Evolutionary conservation across 306 rosid genomes (phyloP).

Genomic region (Dalbergia cultrata): DNA sequence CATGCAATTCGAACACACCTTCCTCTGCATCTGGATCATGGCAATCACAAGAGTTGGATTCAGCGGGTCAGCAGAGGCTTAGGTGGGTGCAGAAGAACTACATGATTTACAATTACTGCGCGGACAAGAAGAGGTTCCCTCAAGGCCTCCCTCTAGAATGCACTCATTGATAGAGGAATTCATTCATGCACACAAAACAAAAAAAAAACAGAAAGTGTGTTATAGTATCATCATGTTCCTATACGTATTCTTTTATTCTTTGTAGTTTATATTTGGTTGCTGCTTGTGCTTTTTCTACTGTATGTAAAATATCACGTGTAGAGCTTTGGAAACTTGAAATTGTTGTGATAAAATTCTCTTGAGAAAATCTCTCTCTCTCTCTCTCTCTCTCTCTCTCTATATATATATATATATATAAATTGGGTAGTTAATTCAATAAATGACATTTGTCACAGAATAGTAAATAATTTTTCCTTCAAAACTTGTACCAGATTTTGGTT

Average conservation of each 20-base stretch:
- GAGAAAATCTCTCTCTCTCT: not conserved
- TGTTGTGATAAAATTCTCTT: not conserved
- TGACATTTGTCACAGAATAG: no score
- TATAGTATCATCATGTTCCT: not conserved
- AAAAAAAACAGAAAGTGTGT: not conserved
- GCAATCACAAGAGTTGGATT: constrained; percentile 62
- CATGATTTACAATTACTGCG: constrained; percentile 73
- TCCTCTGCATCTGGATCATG: constrained; percentile 42
- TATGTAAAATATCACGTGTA: not conserved
- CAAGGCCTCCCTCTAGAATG: constrained; percentile 72
- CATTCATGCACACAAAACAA: not conserved
- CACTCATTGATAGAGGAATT: constrained; percentile 26
- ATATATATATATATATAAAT: no score
- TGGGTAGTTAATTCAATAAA: no score
- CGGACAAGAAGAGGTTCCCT: constrained; percentile 64
- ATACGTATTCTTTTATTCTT: not conserved
- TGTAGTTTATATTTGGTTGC: not conserved
- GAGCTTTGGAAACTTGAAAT: not conserved
- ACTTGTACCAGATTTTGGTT: no score
- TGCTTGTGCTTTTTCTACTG: not conserved
- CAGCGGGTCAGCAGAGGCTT: constrained; percentile 55
- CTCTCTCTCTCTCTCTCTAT: no score
- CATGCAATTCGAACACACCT: constrained; percentile 53
- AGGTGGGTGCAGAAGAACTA: constrained; percentile 71
- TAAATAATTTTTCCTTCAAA: no score